Base-by-base conservation (phyloP, 129 eudicot genomes). In the Chrysanthemum seticuspe region DNA sequence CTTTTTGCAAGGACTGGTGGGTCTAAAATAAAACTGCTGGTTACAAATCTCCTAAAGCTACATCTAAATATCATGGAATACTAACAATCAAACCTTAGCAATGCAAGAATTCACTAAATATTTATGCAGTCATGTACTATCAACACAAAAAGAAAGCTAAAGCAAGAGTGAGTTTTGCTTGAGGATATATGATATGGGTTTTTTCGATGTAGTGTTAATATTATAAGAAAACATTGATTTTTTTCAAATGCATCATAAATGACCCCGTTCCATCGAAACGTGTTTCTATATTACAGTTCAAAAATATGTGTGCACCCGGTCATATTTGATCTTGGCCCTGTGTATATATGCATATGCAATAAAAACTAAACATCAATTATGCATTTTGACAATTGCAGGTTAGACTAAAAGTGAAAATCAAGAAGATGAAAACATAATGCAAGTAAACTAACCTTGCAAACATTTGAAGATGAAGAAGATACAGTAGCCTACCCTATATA, bases 371-470 rank as follows among this genome's bases (percentile, higher is more conserved):
- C 59, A 60, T 3, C 48, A 60, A 60, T 73, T 25, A 34, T 36
- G 62, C 19, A 76, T 21, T 58, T 40, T 58, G 10, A 76, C 23
- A 68, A 50, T 16, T 27, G 45, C 10, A 40, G 5, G 31, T 29
- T 29, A 29, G 77, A 71, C 53, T 6, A 71, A 64, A 72, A 72
- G 73, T 71, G 15, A 72, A 72, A 71, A 78, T 63, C 2, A 78
- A 13, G 65, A 62, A 52, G 27, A 55, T 2, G 56, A 9, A 55
- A 27, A 56, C 68, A 72, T 1, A 55, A 14, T 27, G 51, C 14
- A 69, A 70, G 67, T 54, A 15, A 71, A 78, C 25, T 45, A 76
- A 68, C 74, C 74, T 76, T 58, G 75, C 53, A 71, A 64, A 23
- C 76, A 73, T 71, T 78, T 47, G 67, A 72, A 54, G 50, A 52